Evolutionary conservation across 257 asterid genomes (phyloP), one percentile per base, ranked within the genome.

Genomic region (Schizonepeta tenuifolia): DNA sequence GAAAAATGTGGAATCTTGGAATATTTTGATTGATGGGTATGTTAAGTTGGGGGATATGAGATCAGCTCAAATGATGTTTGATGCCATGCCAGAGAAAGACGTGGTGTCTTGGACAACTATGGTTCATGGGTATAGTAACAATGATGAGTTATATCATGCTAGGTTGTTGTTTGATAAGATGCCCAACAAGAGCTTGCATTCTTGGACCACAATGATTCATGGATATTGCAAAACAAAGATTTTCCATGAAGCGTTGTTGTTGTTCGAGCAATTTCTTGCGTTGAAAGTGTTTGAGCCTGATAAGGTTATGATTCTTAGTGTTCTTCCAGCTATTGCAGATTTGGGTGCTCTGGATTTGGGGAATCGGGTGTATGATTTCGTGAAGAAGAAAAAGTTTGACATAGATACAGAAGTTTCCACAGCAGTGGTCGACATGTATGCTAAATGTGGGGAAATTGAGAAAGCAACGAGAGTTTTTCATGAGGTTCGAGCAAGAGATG

Each of bases 311-410:
- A 80, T 85, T 63, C 93, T 91, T 24, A 87, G 92, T 62, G 78
- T 91, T 64, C 92, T 94, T 67, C 99, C 99, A 17, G 98, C 99
- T 44, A 79, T 94, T 65, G 93, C 98, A n/a, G 89, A 88, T 80
- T 78, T 94, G 78, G 98, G 98, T 55, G 91, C 92, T 41, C 81
- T 89, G 38, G 93, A 89, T 78, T 62, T 94, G 86, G 99, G 99
- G 14, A 83, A 83, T 60, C 81, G 93, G 95, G 82, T 92, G 6
- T 80, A 80, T 50, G 83, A 81, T 55, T 78, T 69, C 56, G 93
- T 84, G 56, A 91, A 85, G 87, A 80, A 79, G 69, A 91, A 82
- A 74, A 86, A 86, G 57, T 74, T 94, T 67, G 92, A 86, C 69
- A 81, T 78, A 65, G 87, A 86, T 54, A 83, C 88, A 15, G 92